phyloP scores from a whole-genome alignment of 1,284 basidiomycete genomes.

The Ceratobasidium sp. region DNA sequence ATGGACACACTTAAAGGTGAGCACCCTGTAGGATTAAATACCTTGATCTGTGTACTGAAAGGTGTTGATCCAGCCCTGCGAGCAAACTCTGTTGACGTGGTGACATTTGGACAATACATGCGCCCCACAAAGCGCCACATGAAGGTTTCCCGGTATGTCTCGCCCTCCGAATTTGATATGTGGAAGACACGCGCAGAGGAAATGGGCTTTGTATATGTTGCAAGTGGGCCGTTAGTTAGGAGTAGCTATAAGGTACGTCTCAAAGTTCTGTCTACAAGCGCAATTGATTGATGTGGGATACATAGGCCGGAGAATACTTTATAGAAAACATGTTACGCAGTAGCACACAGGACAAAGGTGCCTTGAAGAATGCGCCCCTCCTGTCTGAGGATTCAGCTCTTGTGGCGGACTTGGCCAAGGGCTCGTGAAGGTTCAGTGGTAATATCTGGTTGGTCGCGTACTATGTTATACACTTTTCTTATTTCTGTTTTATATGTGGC shows the following conservation, averaged over 20 bases:
- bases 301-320: conserved; percentile 87
- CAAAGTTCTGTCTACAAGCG: conserved; percentile 33
- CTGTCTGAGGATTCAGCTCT: background rate
- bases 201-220: conserved; percentile 97
- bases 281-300: background rate
- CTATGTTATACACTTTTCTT: too few species aligned
- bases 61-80: conserved; percentile 72
- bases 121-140: conserved; percentile 98
- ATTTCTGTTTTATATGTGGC: too few species aligned
- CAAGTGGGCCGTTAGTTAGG: conserved; percentile 93
- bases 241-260: conserved; percentile 90
- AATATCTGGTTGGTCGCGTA: background rate
- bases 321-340: conserved; percentile 83
- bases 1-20: conserved; percentile 82
- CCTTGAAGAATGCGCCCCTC: conserved; percentile 1
- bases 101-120: conserved; percentile 99
- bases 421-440: background rate
- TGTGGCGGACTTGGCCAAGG: background rate
- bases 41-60: conserved; percentile 17
- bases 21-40: conserved; percentile 41
- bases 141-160: conserved; percentile 97
- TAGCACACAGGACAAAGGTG: conserved; percentile 28
- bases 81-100: conserved; percentile 85
- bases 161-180: conserved; percentile 88
- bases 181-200: conserved; percentile 92